phyloP scores from a whole-genome alignment of 805 yeast genomes.

The Yarrowia deformans region DNA sequence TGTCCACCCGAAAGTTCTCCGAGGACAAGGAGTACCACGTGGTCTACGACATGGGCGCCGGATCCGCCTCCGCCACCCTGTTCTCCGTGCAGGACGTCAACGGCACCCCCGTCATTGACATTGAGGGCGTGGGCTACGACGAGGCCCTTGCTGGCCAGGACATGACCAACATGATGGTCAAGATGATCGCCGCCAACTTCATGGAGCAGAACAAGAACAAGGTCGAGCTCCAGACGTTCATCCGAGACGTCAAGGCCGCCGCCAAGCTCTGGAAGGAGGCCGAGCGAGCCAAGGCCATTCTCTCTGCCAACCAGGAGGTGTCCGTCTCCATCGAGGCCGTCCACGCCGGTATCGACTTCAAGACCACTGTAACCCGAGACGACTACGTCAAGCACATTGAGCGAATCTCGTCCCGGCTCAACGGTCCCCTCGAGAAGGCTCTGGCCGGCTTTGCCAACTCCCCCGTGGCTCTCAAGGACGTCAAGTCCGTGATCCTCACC shows the following conservation, averaged over 20 bases:
- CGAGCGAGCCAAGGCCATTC: constrained; percentile 83
- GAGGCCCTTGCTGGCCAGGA: constrained; percentile 75
- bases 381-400: constrained; percentile 71
- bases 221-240: constrained; percentile 52
- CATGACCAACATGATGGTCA: constrained; percentile 71
- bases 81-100: constrained; percentile 64
- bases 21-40: constrained; percentile 65
- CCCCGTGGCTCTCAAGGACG: constrained; percentile 49
- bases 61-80: constrained; percentile 87
- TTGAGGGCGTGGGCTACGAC: constrained; percentile 76
- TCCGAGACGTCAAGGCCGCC: constrained; percentile 61
- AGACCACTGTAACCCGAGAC: constrained; percentile 69
- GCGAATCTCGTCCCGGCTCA: constrained; percentile 57
- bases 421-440: constrained; percentile 56
- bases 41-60: constrained; percentile 92
- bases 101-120: constrained; percentile 56
- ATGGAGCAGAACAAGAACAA: constrained; percentile 52
- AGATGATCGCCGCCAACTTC: constrained; percentile 67
- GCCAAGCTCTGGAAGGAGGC: constrained; percentile 80
- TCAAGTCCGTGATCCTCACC: constrained; percentile 74
- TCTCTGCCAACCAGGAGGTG: constrained; percentile 88
- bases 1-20: constrained; percentile 60
- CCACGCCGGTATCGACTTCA: constrained; percentile 76
- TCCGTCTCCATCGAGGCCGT: constrained; percentile 78
- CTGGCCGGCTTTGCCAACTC: constrained; percentile 45